A percentile compares a stretch with the other conserved stretches of the same genome.
These are phyloP conservation scores for Capsicum baccatum DNA, from an alignment of 257 asterid species.

Conservation along the genomic window DNA sequence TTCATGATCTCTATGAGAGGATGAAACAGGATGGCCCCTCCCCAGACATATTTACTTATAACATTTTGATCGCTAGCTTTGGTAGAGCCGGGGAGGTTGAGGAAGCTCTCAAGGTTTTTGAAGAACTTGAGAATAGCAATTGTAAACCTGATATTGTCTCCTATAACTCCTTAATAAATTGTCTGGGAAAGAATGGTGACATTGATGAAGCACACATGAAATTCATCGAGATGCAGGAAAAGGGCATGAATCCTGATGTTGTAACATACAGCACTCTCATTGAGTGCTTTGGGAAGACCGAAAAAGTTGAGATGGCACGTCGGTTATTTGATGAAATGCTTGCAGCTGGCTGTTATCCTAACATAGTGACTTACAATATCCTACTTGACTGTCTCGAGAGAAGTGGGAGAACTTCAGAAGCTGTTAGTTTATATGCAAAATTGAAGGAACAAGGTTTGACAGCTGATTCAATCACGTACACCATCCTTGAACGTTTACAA, in stretches of 20 bases:
- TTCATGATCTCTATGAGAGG: slow-evolving; percentile 72
- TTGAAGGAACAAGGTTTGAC: slow-evolving; percentile 83
- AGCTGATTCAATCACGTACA: slow-evolving; percentile 81
- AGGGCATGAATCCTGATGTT: slow-evolving; percentile 90
- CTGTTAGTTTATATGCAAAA: slow-evolving; percentile 78
- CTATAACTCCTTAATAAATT: slow-evolving; percentile 85
- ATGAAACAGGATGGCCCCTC: slow-evolving; percentile 79
- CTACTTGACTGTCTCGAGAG: slow-evolving; percentile 88
- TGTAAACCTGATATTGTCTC: slow-evolving; percentile 77
- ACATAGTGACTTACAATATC: slow-evolving; percentile 87
- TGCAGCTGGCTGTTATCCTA: slow-evolving; percentile 82
- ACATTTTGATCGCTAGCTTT: slow-evolving; percentile 80
- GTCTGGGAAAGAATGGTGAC: slow-evolving; percentile 89
- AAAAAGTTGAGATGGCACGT: slow-evolving; percentile 87
- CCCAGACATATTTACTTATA: slow-evolving; percentile 86
- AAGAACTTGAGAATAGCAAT: slow-evolving; percentile 85
- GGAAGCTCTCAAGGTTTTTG: slow-evolving; percentile 76
- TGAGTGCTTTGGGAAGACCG: slow-evolving; percentile 92
- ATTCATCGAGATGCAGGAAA: slow-evolving; percentile 88
- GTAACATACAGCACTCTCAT: slow-evolving; percentile 88
- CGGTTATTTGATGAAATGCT: slow-evolving; percentile 82
- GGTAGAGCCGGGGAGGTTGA: slow-evolving; percentile 83
- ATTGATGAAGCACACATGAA: slow-evolving; percentile 91
- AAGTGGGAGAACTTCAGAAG: slow-evolving; percentile 88
- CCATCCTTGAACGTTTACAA: slow-evolving; percentile 81